Evolutionary conservation across 352 stramenopile species (phyloP), one percentile per base, ranked within the genome.

Genomic region (Phytophthora podocarpi): DNA sequence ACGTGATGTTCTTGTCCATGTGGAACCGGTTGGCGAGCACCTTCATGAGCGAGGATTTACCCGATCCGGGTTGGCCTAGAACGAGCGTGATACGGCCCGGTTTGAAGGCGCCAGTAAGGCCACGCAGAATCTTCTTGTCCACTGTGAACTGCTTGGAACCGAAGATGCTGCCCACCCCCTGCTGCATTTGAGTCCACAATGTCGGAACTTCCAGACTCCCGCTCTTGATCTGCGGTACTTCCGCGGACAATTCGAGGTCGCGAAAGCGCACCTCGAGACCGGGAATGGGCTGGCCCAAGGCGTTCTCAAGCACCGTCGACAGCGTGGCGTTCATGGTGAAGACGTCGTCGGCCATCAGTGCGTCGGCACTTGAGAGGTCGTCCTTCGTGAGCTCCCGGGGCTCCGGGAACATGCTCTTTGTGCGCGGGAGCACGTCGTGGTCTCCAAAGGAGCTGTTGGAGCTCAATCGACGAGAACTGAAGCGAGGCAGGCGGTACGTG

Each of bases 181-280:
- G 71, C 30, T 72, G 67, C 18, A 78, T 28, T 28, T 77, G 59
- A 9, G 60, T 71, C 39, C 67, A 58, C 3, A 85, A 48, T n/a
- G 72, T 82, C n/a, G 76, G 70, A 13, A 80, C 70, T 45, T 85
- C 67, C 3, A 66, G 63, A 10, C 20, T 40, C 4, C 58, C 72
- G 9, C 51, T 61, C 9, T 71, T 62, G 2, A 79, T 57, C 18
- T 58, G 45, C 35, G 50, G 51, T 11, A 64, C 60, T 40, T 71
- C 40, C 3, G 76, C 76, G 5, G 64, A 69, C 58, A 87, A 59
- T 35, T 73, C 59, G 23, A 89, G 49, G 55, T 85, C 56, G 11
- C 64, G 70, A 56, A 89, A 89, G 21, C 76, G 77, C n/a, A 87
- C 68, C 41, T 85, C 76, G 42, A 87, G 66, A 13, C 70, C 75